Percentiles rank a stretch among this genome's conserved stretches.
These are phyloP conservation scores for Rhamnella rubrinervis DNA, from an alignment of 331 rosid species.

Conservation along the genomic window DNA sequence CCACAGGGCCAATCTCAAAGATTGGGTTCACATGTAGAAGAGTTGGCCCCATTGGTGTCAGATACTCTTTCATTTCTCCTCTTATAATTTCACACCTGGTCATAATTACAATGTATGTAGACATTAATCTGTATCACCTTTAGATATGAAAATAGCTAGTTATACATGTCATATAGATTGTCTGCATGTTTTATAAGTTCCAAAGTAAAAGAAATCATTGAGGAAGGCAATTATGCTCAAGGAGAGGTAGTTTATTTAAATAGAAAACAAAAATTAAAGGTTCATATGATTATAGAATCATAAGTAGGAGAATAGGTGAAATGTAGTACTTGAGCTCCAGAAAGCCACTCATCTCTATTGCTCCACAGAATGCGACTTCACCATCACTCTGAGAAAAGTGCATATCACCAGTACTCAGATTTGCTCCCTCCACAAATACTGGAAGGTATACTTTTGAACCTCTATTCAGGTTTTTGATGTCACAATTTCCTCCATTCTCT, in stretches of 20 bases:
- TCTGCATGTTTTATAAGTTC: too few species aligned
- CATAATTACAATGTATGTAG: neutral
- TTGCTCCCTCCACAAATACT: constrained; percentile 89
- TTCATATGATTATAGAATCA: too few species aligned
- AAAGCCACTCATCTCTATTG: constrained; percentile 97
- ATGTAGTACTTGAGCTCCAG: constrained; percentile 70
- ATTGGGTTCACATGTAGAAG: constrained; percentile 83
- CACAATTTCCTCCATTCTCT: constrained; percentile 97
- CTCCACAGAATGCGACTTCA: constrained; percentile 87
- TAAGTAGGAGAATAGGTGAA: neutral
- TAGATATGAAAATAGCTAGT: too few species aligned
- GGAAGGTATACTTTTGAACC: constrained; percentile 92
- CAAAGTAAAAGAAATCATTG: too few species aligned
- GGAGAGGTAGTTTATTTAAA: too few species aligned
- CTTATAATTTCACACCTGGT: constrained; percentile 74
- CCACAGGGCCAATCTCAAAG: constrained; percentile 84
- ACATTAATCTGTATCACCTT: too few species aligned
- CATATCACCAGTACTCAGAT: constrained; percentile 93
- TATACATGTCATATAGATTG: too few species aligned
- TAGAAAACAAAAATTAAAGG: too few species aligned
- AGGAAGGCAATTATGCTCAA: too few species aligned
- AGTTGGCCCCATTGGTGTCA: constrained; percentile 90
- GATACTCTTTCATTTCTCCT: constrained; percentile 90
- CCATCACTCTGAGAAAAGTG: constrained; percentile 96
- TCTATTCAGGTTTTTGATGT: constrained; percentile 81